Evolutionary conservation across 2,329 filamentous ascomycete genomes (phyloP), one percentile per base, ranked within the genome.

Genomic region (Aspergillus sp.): DNA sequence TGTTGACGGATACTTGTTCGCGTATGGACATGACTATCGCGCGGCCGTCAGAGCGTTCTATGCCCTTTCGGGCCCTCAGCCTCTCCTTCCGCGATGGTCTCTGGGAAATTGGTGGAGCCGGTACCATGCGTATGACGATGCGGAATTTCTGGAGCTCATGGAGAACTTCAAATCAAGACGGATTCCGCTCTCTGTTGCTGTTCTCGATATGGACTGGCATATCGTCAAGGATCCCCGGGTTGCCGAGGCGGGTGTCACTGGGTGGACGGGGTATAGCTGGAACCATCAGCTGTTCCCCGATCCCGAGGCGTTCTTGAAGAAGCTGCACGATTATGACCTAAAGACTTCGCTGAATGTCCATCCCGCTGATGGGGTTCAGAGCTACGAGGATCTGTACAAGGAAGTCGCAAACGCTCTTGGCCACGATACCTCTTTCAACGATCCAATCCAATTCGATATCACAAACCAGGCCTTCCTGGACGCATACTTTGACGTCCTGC

Each of bases 181-280:
- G 0, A 81, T 89, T 7, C 87, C 87, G 0, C 74, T 89, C 43
- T 84, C 81, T 5, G 85, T 88, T 6, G 85, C 82, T 2, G 85
- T 89, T 0, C 72, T 89, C 3, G 87, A 89, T 68, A 89, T 89
- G 86, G 87, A 89, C 70, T 89, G 87, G 87, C 87, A 89, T 72
- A 71, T 83, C 48, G 85, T 87, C 1, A 70, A 80, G 1, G 81
- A 82, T 11, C 73, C 80, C 7, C 71, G 71, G n/a, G 76, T 81
- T n/a, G 74, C 72, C 11, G 72, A 77, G 11, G 9, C 34, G 11
- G 34, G 34, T 41, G 34, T 41, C 57, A 80, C 80, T n/a, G 85
- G 85, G 19, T 87, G 84, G 83, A 87, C 84, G 0, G 87, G 87
- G 1, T 89, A 89, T 66, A 86, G 83, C 1, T 89, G 86, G 87